These are phyloP conservation scores for Dendrobium chrysotoxum DNA, from an alignment of 106 monocot genomes.

Conservation along the genomic window DNA sequence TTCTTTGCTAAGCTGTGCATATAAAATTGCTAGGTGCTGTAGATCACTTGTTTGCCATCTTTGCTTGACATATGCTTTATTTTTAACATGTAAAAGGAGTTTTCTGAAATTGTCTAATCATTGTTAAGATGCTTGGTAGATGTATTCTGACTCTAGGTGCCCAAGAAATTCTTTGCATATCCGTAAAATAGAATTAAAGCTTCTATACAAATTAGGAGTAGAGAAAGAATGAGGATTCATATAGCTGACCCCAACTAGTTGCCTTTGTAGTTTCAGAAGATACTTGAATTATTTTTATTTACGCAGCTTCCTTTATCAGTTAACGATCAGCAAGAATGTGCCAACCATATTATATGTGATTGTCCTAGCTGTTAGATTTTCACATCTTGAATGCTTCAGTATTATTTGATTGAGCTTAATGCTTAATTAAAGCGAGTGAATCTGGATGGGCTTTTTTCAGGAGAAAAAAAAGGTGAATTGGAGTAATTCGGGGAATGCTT, in stretches of 20 bases:
- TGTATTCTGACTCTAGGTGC: neutral
- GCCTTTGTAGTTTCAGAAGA: neutral
- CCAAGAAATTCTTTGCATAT: too few species aligned
- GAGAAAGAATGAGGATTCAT: neutral
- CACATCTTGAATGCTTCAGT: neutral
- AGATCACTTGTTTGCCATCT: neutral
- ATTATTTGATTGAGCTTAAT: neutral
- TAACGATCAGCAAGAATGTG: neutral
- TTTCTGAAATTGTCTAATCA: neutral
- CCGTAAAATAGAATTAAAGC: neutral
- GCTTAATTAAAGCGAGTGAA: too few species aligned
- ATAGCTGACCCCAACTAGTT: neutral
- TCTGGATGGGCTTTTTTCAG: neutral
- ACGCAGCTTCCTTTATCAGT: neutral
- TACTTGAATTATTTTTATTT: neutral
- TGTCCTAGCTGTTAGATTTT: neutral
- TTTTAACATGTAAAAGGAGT: neutral
- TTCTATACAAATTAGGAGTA: neutral
- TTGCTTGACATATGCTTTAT: neutral
- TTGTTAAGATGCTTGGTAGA: neutral
- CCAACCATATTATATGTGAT: neutral
- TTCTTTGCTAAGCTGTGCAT: too few species aligned
- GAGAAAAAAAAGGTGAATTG: neutral
- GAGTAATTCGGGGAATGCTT: neutral
- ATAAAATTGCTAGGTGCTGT: neutral